phyloP scores from a whole-genome alignment of 768 basidiomycete species.

The Melanogaster broomeanus region DNA sequence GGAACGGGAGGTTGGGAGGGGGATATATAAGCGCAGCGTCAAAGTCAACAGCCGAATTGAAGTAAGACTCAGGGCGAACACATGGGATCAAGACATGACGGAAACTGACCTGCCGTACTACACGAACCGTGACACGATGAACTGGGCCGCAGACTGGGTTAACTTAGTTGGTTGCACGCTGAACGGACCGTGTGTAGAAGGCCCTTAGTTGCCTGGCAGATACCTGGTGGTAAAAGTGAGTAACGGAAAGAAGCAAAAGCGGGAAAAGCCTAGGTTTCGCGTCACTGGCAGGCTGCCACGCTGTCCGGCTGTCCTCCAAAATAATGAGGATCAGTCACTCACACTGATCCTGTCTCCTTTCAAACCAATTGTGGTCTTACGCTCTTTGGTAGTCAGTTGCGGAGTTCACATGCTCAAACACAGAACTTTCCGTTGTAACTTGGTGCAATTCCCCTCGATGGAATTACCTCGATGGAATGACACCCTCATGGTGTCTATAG shows the following conservation, averaged over 20 bases:
- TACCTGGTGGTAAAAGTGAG: slow-evolving; percentile 24
- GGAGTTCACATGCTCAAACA: slow-evolving; percentile 6
- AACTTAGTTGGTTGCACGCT: neutral
- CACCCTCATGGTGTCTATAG: no score
- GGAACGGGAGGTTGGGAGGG: slow-evolving; percentile 13
- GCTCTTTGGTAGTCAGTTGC: slow-evolving; percentile 23
- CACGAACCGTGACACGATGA: slow-evolving; percentile 1
- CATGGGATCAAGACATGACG: slow-evolving; percentile 31
- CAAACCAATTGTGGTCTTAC: slow-evolving; percentile 10
- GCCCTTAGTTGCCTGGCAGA: slow-evolving; percentile 32
- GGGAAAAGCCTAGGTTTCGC: slow-evolving; percentile 18
- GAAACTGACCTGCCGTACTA: slow-evolving; percentile 20
- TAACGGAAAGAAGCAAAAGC: slow-evolving; percentile 24
- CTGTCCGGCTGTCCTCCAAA: slow-evolving; percentile 24
- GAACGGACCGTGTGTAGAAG: slow-evolving; percentile 5
- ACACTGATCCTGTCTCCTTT: slow-evolving; percentile 5
- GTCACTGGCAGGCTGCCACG: slow-evolving; percentile 33
- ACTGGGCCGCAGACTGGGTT: neutral
- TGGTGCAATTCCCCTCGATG: neutral
- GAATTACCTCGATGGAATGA: neutral
- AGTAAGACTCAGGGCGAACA: slow-evolving; percentile 36
- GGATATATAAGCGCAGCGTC: slow-evolving; percentile 37
- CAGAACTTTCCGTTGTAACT: neutral
- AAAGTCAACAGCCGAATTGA: slow-evolving; percentile 13
- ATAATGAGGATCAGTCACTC: slow-evolving; percentile 21